Evolutionary conservation across 1,284 basidiomycete species (phyloP).

Genomic region (Schizophyllum commune): DNA sequence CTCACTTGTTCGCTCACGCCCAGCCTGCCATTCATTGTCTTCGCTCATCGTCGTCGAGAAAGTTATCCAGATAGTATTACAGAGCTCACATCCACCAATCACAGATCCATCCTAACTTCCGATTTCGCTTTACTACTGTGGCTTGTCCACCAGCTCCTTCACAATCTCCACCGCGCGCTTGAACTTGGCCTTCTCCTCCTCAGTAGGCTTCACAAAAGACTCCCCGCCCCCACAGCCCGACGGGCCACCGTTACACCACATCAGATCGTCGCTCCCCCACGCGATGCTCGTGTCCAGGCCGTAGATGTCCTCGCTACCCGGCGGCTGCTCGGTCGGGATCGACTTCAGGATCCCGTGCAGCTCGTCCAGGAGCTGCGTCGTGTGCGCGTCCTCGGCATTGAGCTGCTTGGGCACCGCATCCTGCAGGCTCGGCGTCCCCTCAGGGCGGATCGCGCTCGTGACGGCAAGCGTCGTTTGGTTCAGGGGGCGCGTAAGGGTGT

Average conservation of each 20-base stretch:
- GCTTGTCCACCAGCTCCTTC: conserved; percentile 38
- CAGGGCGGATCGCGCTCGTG: conserved; percentile 36
- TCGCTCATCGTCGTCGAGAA: no score
- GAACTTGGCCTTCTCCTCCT: conserved; percentile 57
- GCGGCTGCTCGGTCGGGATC: conserved; percentile 50
- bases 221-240: conserved; percentile 46
- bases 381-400: conserved; percentile 25
- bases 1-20: no score
- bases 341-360: conserved; percentile 49
- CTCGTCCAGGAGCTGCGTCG: conserved; percentile 40
- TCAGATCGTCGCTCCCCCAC: conserved; percentile 47
- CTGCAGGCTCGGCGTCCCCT: conserved; percentile 38
- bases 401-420: conserved; percentile 38
- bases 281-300: conserved; percentile 59
- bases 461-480: conserved; percentile 34
- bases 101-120: no score
- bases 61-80: no score
- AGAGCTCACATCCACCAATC: no score
- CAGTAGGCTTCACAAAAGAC: conserved; percentile 42
- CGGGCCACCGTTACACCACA: conserved; percentile 58
- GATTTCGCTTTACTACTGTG: conserved; percentile 12
- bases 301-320: conserved; percentile 63
- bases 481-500: conserved; percentile 38
- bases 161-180: conserved; percentile 62
- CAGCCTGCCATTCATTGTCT: no score